These are phyloP conservation scores for Eucalyptus sp. DNA, from an alignment of 345 rosid species.

Conservation along the genomic window DNA sequence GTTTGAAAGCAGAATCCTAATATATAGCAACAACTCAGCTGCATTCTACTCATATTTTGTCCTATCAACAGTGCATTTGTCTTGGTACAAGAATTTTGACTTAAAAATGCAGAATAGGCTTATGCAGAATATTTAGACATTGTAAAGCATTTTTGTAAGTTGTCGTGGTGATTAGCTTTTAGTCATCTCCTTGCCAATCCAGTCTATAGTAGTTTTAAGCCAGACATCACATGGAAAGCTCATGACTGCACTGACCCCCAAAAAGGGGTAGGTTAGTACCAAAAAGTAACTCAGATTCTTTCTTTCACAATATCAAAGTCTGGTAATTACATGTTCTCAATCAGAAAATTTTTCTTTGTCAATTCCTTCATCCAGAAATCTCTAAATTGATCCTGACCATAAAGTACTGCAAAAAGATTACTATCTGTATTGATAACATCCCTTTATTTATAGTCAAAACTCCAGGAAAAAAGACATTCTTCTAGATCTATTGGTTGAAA, in stretches of 20 bases:
- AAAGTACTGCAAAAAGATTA: neutral
- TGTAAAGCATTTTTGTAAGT: neutral
- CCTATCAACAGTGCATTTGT: neutral
- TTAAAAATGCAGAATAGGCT: rapidly evolving
- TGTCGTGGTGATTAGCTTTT: neutral
- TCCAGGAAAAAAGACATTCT: neutral
- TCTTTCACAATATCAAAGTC: neutral
- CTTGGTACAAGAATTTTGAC: rapidly evolving
- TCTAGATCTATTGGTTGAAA: neutral
- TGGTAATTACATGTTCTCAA: neutral
- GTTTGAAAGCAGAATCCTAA: neutral
- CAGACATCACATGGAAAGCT: neutral
- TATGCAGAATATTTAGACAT: neutral
- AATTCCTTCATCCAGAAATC: neutral
- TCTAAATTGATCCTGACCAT: neutral
- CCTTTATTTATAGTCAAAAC: neutral
- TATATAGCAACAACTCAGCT: neutral
- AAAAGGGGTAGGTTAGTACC: neutral
- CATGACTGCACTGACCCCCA: rapidly evolving
- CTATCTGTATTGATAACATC: neutral
- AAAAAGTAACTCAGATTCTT: neutral
- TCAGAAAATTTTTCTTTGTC: neutral
- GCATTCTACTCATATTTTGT: neutral
- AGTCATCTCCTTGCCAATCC: neutral
- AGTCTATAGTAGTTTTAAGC: neutral